These are phyloP conservation scores for Clohesyomyces aquaticus DNA, from an alignment of 495 filamentous ascomycete species.

Conservation along the genomic window DNA sequence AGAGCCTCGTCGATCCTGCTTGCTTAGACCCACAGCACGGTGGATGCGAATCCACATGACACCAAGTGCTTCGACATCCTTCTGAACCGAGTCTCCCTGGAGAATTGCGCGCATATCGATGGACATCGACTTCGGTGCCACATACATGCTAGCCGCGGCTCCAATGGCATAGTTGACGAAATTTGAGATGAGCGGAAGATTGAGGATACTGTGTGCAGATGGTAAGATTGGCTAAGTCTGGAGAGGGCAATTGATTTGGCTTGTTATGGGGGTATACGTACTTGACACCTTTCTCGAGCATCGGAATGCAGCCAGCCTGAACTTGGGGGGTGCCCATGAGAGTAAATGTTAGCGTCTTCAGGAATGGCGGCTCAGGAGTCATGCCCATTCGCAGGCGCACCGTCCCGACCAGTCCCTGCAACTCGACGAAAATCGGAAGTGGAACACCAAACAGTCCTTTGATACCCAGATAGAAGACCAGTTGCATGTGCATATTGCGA, in stretches of 20 bases:
- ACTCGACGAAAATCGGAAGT: constrained; percentile 84
- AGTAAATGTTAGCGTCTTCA: constrained; percentile 90
- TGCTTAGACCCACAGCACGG: constrained; percentile 81
- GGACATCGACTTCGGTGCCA: constrained; percentile 94
- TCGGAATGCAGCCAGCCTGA: constrained; percentile 85
- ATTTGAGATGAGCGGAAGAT: constrained; percentile 89
- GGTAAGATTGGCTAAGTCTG: too few species aligned
- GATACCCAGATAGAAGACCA: constrained; percentile 90
- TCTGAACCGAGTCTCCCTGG: constrained; percentile 84
- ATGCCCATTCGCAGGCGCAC: constrained; percentile 80
- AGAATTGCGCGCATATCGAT: constrained; percentile 89
- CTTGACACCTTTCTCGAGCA: constrained; percentile 88
- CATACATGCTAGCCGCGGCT: constrained; percentile 84
- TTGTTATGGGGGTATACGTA: too few species aligned
- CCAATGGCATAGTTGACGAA: constrained; percentile 97
- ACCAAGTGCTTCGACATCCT: constrained; percentile 82
- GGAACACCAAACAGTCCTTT: constrained; percentile 86
- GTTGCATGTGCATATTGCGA: constrained; percentile 91
- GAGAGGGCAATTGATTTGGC: too few species aligned
- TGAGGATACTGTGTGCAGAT: too few species aligned
- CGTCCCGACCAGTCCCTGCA: constrained; percentile 84
- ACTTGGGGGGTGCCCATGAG: constrained; percentile 92
- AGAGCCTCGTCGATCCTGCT: constrained; percentile 84
- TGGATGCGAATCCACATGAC: constrained; percentile 91
- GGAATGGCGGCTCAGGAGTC: constrained; percentile 85